Conservation (phyloP, 2,329 filamentous ascomycete genomes). For the Arthroderma sp. region DNA sequence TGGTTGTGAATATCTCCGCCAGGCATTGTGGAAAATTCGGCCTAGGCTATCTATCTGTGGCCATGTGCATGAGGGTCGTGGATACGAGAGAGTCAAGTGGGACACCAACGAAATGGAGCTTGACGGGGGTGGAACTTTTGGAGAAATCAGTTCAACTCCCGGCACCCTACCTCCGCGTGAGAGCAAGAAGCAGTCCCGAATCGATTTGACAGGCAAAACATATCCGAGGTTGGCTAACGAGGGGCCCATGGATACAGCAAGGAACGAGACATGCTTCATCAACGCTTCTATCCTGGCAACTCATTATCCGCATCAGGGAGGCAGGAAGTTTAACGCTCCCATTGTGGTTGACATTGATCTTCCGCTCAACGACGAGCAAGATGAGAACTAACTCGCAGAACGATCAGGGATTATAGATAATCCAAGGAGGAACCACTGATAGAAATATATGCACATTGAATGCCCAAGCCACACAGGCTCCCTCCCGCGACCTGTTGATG, state of each 20-base stretch:
- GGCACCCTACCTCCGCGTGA: constrained; percentile 31
- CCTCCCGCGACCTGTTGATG: not conserved
- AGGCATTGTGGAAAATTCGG: constrained; percentile 35
- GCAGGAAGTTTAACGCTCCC: constrained; percentile 60
- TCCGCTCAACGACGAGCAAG: constrained; percentile 27
- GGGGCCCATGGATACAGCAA: constrained; percentile 22
- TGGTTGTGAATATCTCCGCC: constrained; percentile 40
- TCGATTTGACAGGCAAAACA: constrained; percentile 40
- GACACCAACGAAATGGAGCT: constrained; percentile 11
- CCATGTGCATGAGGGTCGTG: constrained; percentile 48
- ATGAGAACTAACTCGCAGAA: not conserved
- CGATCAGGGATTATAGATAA: not conserved
- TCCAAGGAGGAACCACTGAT: not conserved
- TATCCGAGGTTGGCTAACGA: constrained; percentile 27
- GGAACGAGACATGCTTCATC: constrained; percentile 61
- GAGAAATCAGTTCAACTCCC: constrained; percentile 10
- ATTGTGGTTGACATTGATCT: constrained; percentile 74
- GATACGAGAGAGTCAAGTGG: constrained; percentile 43
- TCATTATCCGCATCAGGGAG: constrained; percentile 49
- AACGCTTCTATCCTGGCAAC: constrained; percentile 66
- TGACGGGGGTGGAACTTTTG: constrained; percentile 9
- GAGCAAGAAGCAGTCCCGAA: constrained; percentile 43
- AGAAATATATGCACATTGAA: not conserved
- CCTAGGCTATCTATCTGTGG: constrained; percentile 45
- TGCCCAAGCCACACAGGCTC: not conserved